phyloP scores from a whole-genome alignment of 164 flowering plant genomes.

The Akebia trifoliata region DNA sequence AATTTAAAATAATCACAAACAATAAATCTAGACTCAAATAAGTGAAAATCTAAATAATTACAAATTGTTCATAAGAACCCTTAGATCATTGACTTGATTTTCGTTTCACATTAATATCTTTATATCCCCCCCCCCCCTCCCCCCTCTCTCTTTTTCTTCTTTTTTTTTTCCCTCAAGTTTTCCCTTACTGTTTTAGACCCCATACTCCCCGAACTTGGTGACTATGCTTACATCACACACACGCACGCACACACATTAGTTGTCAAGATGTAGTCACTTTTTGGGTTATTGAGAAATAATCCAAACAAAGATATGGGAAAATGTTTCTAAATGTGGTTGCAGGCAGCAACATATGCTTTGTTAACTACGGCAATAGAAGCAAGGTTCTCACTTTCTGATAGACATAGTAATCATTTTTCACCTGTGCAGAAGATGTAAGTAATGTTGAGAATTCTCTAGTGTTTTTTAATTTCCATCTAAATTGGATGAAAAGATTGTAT shows the following conservation, averaged over 20 bases:
- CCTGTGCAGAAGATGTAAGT: slow-evolving; percentile 50
- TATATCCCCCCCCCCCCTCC: too few relatives aligned
- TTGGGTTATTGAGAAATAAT: not conserved
- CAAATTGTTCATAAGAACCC: too few relatives aligned
- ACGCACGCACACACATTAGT: not conserved
- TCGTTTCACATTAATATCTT: too few relatives aligned
- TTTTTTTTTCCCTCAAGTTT: too few relatives aligned
- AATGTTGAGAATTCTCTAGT: not conserved
- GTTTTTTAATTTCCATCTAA: not conserved
- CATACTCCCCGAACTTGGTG: too few relatives aligned
- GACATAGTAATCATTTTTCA: slow-evolving; percentile 23
- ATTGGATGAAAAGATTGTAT: not conserved
- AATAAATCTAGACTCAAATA: too few relatives aligned
- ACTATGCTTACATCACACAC: not conserved
- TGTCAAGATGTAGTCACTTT: not conserved
- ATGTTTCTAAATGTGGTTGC: slow-evolving; percentile 13
- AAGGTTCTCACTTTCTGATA: slow-evolving; percentile 33
- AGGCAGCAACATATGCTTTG: slow-evolving; percentile 63
- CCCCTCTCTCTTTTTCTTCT: too few relatives aligned
- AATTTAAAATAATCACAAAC: too few relatives aligned
- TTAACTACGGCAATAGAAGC: slow-evolving; percentile 41
- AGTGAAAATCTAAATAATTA: too few relatives aligned
- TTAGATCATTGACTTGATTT: too few relatives aligned
- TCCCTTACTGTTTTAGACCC: too few relatives aligned
- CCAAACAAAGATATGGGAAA: not conserved